A percentile compares a stretch with the other conserved stretches of the same genome.
phyloP scores from a whole-genome alignment of 805 yeast genomes.

The Schwanniomyces pseudopolymorphus region DNA sequence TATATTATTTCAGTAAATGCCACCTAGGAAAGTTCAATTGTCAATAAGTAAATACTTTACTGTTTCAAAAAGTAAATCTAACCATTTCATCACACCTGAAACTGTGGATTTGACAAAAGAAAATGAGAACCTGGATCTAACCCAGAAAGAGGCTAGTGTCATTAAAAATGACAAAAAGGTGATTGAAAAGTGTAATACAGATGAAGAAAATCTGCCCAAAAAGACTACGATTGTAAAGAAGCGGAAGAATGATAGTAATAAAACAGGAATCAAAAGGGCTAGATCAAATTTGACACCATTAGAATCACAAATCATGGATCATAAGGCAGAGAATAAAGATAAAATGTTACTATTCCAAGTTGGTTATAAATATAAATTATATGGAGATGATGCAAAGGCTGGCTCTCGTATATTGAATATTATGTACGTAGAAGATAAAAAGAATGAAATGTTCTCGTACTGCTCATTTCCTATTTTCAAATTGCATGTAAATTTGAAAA shows the following conservation, averaged over 20 bases:
- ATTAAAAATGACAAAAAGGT: not conserved
- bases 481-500: slow-evolving; percentile 71
- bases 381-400: slow-evolving; percentile 76
- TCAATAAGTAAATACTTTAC: slow-evolving; percentile 12
- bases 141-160: not conserved
- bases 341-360: slow-evolving; percentile 80
- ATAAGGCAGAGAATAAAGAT: slow-evolving; percentile 62
- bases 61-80: not conserved
- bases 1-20: slow-evolving; percentile 1
- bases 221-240: not conserved
- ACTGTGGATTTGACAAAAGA: slow-evolving; percentile 3
- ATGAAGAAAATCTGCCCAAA: not conserved
- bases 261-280: slow-evolving; percentile 4
- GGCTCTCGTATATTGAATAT: slow-evolving; percentile 69
- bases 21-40: slow-evolving; percentile 9
- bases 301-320: slow-evolving; percentile 70
- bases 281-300: slow-evolving; percentile 55
- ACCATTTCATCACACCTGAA: not conserved
- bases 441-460: slow-evolving; percentile 69
- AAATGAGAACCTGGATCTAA: not conserved
- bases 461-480: slow-evolving; percentile 82
- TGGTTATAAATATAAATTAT: slow-evolving; percentile 88
- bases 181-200: not conserved
- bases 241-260: not conserved
- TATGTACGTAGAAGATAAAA: slow-evolving; percentile 59